Conservation (phyloP, 2,329 filamentous ascomycete species). For the Paraphaeosphaeria sporulosa region DNA sequence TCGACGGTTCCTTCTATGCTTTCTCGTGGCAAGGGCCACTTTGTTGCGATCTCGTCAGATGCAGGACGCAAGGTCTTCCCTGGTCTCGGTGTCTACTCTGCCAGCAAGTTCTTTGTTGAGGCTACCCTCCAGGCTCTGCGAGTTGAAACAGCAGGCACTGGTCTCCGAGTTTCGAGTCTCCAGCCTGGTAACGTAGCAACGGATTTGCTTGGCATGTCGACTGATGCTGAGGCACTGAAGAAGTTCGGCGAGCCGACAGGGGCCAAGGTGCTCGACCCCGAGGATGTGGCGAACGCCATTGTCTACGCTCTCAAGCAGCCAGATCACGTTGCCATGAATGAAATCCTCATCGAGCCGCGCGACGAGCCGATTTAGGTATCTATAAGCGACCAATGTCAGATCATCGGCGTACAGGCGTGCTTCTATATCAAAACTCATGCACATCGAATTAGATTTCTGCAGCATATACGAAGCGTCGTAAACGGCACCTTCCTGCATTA, state of each 20-base stretch:
- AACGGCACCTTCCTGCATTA: background rate
- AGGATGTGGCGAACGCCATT: conserved; percentile 76
- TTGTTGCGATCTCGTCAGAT: conserved; percentile 83
- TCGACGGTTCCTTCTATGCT: conserved; percentile 76
- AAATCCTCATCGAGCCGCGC: conserved; percentile 69
- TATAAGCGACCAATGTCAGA: background rate
- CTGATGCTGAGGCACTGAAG: conserved; percentile 77
- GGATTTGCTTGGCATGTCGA: conserved; percentile 76
- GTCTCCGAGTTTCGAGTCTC: conserved; percentile 75
- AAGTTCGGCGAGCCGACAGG: conserved; percentile 79
- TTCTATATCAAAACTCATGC: background rate
- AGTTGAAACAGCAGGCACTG: conserved; percentile 77
- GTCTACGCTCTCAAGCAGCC: conserved; percentile 79
- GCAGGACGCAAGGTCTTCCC: conserved; percentile 84
- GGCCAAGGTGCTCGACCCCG: conserved; percentile 75
- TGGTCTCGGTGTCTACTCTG: conserved; percentile 81
- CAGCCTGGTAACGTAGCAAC: conserved; percentile 82
- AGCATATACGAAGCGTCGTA: too few species aligned
- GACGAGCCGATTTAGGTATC: conserved; percentile 44
- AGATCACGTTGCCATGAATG: conserved; percentile 78
- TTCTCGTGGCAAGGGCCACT: conserved; percentile 71
- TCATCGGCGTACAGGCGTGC: background rate
- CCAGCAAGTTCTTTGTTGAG: conserved; percentile 86
- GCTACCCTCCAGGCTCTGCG: conserved; percentile 78
- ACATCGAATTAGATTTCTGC: background rate